Evolutionary conservation across 805 yeast species (phyloP), one percentile per base, ranked within the genome.

Genomic region (Candida pseudoglaebosa): DNA sequence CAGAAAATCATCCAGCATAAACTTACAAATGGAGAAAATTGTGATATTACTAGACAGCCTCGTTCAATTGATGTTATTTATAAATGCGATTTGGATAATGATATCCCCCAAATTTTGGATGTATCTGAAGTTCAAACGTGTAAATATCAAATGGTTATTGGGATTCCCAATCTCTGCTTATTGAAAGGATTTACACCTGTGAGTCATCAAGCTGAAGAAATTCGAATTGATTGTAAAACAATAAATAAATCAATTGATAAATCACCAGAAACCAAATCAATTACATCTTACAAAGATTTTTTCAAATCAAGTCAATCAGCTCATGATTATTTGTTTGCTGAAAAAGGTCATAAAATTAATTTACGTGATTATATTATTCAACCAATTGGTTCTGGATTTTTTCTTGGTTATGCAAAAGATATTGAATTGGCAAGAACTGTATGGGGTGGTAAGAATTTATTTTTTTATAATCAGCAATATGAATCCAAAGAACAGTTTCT

Each of bases 71-170:
- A 80, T 40, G 59, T 84, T 4, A 71, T 71, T 36, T 82, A 76
- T 52, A 62, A 67, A 24, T 84, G 91, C 55, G 74, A 73, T 41
- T 67, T 69, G 3, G 42, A 47, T 18, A 37, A 44, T 7, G 41
- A 33, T 9, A 17, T n/a, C 9, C 39, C 56, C 2, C 44, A 41
- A 22, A 56, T 66, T n/a, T 39, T 61, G 7, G 70, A 71, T 51
- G 66, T 78, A 3, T 59, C 59, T 35, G 89, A 82, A 54, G 57
- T 67, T 22, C 69, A 66, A 39, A 76, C 82, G 0, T 82, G 89
- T 53, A 71, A 71, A 32, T 82, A 82, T 50, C 67, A 67, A 45
- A 67, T 78, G 57, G 62, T 62, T 19, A 57, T 82, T 3, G 67
- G 67, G 34, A 66, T 80, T 0, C 80, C 80, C 0, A 52, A 58